Evolutionary conservation across 208 protist genomes (phyloP), one percentile per base, ranked within the genome.

Genomic region (Acanthamoeba castellanii): DNA sequence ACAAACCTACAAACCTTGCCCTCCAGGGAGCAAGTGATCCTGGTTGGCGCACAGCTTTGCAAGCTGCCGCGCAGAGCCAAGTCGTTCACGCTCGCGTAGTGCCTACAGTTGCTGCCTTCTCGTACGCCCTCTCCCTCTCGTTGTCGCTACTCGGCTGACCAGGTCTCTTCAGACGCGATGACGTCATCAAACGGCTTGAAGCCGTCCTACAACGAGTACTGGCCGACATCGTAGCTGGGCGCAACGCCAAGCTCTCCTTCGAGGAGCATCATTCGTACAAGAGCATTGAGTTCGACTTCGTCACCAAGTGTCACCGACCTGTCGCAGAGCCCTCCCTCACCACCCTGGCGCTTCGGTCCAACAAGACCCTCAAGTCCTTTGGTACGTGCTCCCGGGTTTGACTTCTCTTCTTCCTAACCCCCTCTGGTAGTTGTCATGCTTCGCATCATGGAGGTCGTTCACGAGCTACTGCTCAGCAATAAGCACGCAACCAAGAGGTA

Each of bases 401-500:
- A 5, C 30, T 6, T 16, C 14, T 81, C 7, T 14, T 84, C 30
- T 55, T 57, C n/a, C 30, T 32, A 25, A 32, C 66, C 66, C n/a
- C 66, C 4, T 64, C 57, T 27, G 20, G n/a, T 13, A 92, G 87
- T 92, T 37, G 59, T 92, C 7, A 92, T 92, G 59, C 18, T 92
- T 18, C 42, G 87, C 3, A 55, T 92, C 18, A 68, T 92, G 59
- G 87, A 92, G 59, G 27, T 92, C 18, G 34, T 92, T 55, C 59
- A 92, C 59, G 66, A 30, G 22, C 61, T 76, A 2, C 27, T 92
- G 52, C 42, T 25, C 45, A 57, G 42, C 34, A 30, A 76, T 47
- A 76, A 57, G 45, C 87, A 92, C 66, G 61, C 87, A 25, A 92
- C 87, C 34, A 92, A 92, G 50, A 92, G 87, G 87, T 92, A 68